Conservation (phyloP, 371 early-diverging fungal genomes). For the Ordospora colligata region DNA sequence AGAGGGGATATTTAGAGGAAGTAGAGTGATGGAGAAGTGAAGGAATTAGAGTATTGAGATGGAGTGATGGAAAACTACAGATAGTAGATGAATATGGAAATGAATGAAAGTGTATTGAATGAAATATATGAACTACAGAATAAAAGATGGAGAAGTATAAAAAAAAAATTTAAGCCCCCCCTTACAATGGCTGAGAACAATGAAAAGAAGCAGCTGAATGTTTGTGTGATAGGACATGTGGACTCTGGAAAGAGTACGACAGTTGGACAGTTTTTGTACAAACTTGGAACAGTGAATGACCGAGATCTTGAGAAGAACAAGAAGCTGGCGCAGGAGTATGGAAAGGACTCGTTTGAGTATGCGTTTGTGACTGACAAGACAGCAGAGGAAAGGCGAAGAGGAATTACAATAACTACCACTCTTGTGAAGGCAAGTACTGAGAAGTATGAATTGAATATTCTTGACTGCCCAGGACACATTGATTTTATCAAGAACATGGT, state of each 20-base stretch:
- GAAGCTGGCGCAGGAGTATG: conserved; percentile 48
- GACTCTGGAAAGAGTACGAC: conserved; percentile 61
- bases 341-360: conserved; percentile 54
- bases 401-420: conserved; percentile 59
- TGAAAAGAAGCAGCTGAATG: conserved; percentile 34
- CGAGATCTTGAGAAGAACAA: conserved; percentile 52
- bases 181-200: not conserved
- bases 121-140: too few species aligned
- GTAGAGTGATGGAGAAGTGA: too few species aligned
- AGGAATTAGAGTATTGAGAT: too few species aligned
- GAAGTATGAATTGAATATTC: conserved; percentile 59
- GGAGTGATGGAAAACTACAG: too few species aligned
- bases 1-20: too few species aligned
- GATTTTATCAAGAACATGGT: conserved; percentile 99
- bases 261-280: conserved; percentile 48
- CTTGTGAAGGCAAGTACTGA: conserved; percentile 44
- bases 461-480: conserved; percentile 98
- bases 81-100: too few species aligned
- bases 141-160: not conserved
- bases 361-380: conserved; percentile 59
- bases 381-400: conserved; percentile 57
- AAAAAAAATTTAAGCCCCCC: not conserved
- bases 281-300: conserved; percentile 53
- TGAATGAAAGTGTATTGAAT: too few species aligned
- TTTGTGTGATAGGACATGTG: conserved; percentile 60